These are phyloP conservation scores for Boletus sp. DNA, from an alignment of 1,284 basidiomycete genomes.

Conservation along the genomic window DNA sequence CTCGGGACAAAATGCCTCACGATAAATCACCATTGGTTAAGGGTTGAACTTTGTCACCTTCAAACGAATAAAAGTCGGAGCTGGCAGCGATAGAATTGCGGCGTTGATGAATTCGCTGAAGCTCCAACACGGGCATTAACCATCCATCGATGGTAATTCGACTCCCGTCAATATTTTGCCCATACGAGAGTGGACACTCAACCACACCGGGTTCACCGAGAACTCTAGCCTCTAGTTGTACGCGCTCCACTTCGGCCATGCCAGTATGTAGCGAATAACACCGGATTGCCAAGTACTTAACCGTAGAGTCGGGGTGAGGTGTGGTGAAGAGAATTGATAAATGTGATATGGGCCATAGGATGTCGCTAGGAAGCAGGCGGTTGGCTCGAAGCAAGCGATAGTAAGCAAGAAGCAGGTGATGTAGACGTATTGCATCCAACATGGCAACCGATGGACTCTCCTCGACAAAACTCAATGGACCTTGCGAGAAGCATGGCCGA, in stretches of 20 bases:
- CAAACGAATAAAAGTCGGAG: constrained; percentile 45
- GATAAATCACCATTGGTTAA: constrained; percentile 51
- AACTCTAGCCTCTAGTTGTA: constrained; percentile 58
- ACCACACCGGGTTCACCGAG: constrained; percentile 56
- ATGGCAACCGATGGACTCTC: constrained; percentile 29
- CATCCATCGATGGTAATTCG: constrained; percentile 64
- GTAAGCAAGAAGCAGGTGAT: constrained; percentile 73
- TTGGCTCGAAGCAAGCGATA: constrained; percentile 78
- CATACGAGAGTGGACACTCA: constrained; percentile 59
- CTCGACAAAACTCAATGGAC: constrained; percentile 52
- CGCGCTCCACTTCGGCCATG: constrained; percentile 75
- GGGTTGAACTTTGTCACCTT: constrained; percentile 34
- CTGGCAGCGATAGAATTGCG: constrained; percentile 47
- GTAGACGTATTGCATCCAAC: constrained; percentile 49
- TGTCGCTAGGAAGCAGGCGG: constrained; percentile 57
- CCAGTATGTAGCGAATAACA: constrained; percentile 74
- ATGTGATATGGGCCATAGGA: constrained; percentile 66
- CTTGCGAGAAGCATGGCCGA: constrained; percentile 45
- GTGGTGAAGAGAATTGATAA: constrained; percentile 58
- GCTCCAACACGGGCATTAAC: constrained; percentile 72
- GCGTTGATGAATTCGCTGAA: constrained; percentile 54
- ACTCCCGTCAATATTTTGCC: constrained; percentile 44
- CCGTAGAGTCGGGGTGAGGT: constrained; percentile 59
- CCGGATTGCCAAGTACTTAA: constrained; percentile 70
- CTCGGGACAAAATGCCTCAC: constrained; percentile 38